Percentiles rank a stretch among this genome's conserved stretches.
Evolutionary conservation across 768 basidiomycete genomes (phyloP).

Genomic region (Mycena galopus): DNA sequence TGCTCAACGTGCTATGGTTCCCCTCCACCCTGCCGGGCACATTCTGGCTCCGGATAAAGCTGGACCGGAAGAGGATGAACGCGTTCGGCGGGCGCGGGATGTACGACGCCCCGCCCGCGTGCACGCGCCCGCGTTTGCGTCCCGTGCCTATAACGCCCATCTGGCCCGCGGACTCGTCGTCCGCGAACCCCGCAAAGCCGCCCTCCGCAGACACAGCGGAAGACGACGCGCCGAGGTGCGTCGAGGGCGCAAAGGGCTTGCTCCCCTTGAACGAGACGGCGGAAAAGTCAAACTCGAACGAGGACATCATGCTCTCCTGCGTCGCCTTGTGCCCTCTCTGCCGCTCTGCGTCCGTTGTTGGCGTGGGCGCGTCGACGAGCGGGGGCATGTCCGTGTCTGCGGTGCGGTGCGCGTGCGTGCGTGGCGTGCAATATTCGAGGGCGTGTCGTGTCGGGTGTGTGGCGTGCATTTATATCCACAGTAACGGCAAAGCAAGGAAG

Average conservation of each 20-base stretch:
- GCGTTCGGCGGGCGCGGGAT: conserved; percentile 90
- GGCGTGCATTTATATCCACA: not conserved
- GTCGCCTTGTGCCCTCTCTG: not conserved
- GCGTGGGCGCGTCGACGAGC: conserved; percentile 34
- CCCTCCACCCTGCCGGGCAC: conserved; percentile 84
- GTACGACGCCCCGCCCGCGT: conserved; percentile 47
- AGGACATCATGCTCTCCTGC: conserved; percentile 36
- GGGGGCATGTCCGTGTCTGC: conserved; percentile 34
- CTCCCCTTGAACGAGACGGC: conserved; percentile 11
- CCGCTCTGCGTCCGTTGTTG: not conserved
- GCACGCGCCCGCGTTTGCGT: no score
- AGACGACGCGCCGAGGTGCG: not conserved
- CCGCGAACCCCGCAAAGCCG: no score
- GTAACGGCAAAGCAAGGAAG: not conserved
- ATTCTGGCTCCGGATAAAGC: conserved; percentile 80
- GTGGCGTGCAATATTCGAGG: no score
- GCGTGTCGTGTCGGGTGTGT: not conserved
- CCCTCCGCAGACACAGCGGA: not conserved
- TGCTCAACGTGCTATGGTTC: conserved; percentile 83
- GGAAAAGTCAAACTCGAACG: conserved; percentile 33
- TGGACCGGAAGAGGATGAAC: conserved; percentile 87
- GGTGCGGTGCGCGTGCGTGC: no score
- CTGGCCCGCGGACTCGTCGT: no score
- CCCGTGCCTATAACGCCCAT: no score
- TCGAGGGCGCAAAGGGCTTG: conserved; percentile 2